phyloP scores from a whole-genome alignment of 1,284 basidiomycete genomes.

The Rhodotorula sp. region DNA sequence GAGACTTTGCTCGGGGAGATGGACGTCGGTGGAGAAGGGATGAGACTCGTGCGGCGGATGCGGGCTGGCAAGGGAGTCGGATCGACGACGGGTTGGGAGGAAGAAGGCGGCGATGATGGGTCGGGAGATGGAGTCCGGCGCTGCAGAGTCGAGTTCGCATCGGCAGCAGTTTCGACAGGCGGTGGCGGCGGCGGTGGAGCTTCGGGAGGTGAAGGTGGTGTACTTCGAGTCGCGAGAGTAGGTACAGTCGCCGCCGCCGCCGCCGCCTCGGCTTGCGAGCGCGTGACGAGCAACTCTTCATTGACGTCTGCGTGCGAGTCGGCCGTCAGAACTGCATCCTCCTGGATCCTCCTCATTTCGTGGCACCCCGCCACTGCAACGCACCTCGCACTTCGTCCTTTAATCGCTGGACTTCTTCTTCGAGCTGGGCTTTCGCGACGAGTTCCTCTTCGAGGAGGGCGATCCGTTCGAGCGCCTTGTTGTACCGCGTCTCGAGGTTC shows the following conservation, averaged over 20 bases:
- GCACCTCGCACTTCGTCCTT: slow-evolving; percentile 90
- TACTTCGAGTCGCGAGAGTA: no score
- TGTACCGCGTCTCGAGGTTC: slow-evolving; percentile 77
- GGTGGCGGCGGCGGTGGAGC: background rate
- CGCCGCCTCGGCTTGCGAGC: background rate
- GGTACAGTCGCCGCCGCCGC: background rate
- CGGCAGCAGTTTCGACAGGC: background rate
- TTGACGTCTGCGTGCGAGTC: slow-evolving; percentile 17
- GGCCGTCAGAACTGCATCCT: no score
- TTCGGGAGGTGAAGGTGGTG: background rate
- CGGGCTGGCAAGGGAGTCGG: slow-evolving; percentile 11
- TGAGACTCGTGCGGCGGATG: background rate
- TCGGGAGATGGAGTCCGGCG: slow-evolving; percentile 5
- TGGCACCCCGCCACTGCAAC: slow-evolving; percentile 35
- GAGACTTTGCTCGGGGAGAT: slow-evolving; percentile 2
- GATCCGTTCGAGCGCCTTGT: slow-evolving; percentile 90
- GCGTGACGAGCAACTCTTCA: slow-evolving; percentile 33
- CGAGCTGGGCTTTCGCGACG: slow-evolving; percentile 82
- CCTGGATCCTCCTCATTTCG: no score
- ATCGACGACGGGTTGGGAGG: background rate
- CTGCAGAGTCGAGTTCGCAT: background rate
- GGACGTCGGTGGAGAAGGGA: slow-evolving; percentile 4
- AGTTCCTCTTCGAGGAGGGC: slow-evolving; percentile 95
- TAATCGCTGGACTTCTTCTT: slow-evolving; percentile 87
- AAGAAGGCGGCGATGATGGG: slow-evolving; percentile 9